Base-by-base conservation (phyloP, 1,139 yeast genomes). In the Lodderomyces metapsilosis region DNA sequence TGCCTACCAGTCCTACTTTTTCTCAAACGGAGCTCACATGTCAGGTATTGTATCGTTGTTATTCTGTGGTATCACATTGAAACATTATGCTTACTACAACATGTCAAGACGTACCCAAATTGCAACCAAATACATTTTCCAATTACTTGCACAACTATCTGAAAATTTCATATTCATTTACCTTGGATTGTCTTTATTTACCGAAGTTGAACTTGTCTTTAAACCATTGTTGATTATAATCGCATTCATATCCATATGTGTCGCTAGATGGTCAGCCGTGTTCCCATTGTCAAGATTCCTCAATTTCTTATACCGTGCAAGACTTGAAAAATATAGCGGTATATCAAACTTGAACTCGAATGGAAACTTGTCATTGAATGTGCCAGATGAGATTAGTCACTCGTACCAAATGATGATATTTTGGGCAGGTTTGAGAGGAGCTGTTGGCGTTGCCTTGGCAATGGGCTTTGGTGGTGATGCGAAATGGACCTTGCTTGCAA, bases 361-460 rank as follows among this genome's bases (percentile, higher is more conserved):
- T 23, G 28, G 28, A 6, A 23, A 30, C 20, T 16, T 23, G 21
- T 59, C 76, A 7, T 21, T 28, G 22, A 5, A 65, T 73, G n/a
- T 49, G 8, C 85, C 87, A 1, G 97, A 91, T 53, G 98, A 91
- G 64, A 89, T 94, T 46, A 92, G 96, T 17, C 94, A 88, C 53
- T 88, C 87, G 45, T 94, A 94, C 62, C 98, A 94, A 65, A 88
- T 91, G 88, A 92, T 94, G 98, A 88, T 94, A 37, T 94, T 94
- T 63, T 94, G 99, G 99, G 98, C 98, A 1, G 99, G 99, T 5
- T 72, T 94, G 45, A 76, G 99, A 57, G 99, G 99, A 45, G 99
- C 99, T 1, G 99, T 94, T 27, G 99, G 99, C 51, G 99, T 94
- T 2, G 99, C 98, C 0, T 75, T 94, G 55, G 98, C 98, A 0